Evolutionary conservation across 139 green algal genomes (phyloP).

Genomic region (Pleodorina starrii): DNA sequence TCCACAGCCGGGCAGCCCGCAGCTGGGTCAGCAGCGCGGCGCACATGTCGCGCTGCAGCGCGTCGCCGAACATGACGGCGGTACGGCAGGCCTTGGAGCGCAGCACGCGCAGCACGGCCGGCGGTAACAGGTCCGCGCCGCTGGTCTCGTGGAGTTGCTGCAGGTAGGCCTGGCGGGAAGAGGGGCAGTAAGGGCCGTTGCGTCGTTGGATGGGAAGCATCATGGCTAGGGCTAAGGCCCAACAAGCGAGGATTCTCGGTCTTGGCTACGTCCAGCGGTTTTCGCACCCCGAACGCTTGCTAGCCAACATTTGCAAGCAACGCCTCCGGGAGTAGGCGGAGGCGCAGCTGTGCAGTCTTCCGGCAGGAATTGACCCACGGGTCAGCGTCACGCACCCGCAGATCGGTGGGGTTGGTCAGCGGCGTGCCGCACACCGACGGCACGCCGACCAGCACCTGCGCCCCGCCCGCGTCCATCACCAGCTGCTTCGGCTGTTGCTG

Average conservation of each 20-base stretch:
- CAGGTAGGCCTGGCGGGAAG: constrained; percentile 68
- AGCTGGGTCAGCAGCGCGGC: constrained; percentile 70
- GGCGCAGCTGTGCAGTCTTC: too few relatives aligned
- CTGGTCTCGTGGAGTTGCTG: constrained; percentile 70
- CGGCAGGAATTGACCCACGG: too few relatives aligned
- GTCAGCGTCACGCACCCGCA: constrained; percentile 62
- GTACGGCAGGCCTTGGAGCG: constrained; percentile 82
- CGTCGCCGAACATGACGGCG: constrained; percentile 91
- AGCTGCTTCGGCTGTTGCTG: background rate
- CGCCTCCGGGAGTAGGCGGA: too few relatives aligned
- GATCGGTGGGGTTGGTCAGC: constrained; percentile 65
- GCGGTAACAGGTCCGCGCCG: constrained; percentile 50
- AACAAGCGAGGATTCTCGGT: too few relatives aligned
- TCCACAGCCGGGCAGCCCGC: constrained; percentile 68
- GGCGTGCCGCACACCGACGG: constrained; percentile 61
- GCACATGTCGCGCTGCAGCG: constrained; percentile 65
- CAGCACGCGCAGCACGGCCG: constrained; percentile 70
- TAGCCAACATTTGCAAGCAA: too few relatives aligned
- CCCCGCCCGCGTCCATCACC: background rate
- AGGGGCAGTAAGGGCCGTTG: background rate
- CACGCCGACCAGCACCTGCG: constrained; percentile 57
- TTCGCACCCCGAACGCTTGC: too few relatives aligned
- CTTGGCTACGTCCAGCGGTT: too few relatives aligned
- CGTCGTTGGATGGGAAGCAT: too few relatives aligned
- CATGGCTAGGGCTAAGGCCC: too few relatives aligned